Evolutionary conservation across 2,329 filamentous ascomycete genomes (phyloP), one percentile per base, ranked within the genome.

Genomic region (Stromatinia cepivora): DNA sequence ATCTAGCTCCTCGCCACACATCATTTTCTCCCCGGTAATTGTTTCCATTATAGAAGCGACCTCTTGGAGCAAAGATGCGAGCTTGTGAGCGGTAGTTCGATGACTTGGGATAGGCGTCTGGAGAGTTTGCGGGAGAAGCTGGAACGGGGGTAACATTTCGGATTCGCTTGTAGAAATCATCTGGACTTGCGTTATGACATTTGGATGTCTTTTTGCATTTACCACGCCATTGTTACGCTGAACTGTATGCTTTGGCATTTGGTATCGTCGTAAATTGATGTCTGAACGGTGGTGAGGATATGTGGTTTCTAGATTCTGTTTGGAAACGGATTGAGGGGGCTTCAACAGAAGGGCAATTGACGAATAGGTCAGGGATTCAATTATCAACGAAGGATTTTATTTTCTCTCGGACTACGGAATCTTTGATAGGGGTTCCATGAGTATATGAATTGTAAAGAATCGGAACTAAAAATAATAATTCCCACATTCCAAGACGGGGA

Each of bases 31-130:
- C 3, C 46, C 57, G 22, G 48, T 68, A 54, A 68, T 63, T 9
- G 57, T 68, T 6, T 68, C 57, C 66, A 68, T 68, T 34, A 68
- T 54, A 11, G 48, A 45, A 34, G 66, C 66, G 8, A 68, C 48
- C 34, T 68, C 57, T 46, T 68, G 66, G 22, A 68, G 48, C 17
- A 68, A 46, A 28, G 42, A 57, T 20, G 66, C 66, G 5, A 68
- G 57, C 31, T 68, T 52, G 3, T 63, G 46, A 3, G 57, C 59
- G 36, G 66, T 68, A 17, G 25, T 34, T 54, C 25, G 66, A 42
- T 67, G 54, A 20, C 13, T 62, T 7, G 17, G 22, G 8, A 58
- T 10, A 17, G 54, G 56, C 11, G 31, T n/a, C 4, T 9, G 53
- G 7, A n/a, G 56, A 17, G 57, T 53, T 42, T 28, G 45, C 36